Percentiles rank a stretch among this genome's conserved stretches.
phyloP scores from a whole-genome alignment of 495 filamentous ascomycete species.

The Daldinia childiae region DNA sequence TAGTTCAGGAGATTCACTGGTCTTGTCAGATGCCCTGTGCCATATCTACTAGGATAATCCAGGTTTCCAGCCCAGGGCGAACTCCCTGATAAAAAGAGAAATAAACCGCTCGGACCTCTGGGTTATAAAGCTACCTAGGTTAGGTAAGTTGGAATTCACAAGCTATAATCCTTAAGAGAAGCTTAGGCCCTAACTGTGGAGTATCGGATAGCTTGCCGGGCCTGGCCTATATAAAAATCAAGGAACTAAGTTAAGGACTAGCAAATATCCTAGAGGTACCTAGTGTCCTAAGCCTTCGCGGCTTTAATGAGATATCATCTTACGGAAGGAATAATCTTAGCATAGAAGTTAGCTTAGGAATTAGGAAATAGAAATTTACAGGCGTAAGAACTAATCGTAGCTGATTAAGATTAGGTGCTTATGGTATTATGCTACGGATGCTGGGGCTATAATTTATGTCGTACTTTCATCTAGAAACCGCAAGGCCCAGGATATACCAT shows the following conservation, averaged over 20 bases:
- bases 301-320: not conserved
- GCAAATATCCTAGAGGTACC: not conserved
- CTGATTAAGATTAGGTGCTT: not conserved
- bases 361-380: not conserved
- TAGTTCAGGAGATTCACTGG: not conserved
- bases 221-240: not conserved
- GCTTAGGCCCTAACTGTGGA: not conserved
- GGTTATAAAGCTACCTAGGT: not conserved
- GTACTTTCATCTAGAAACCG: slow-evolving; percentile 5
- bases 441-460: not conserved
- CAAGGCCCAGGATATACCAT: slow-evolving; percentile 29
- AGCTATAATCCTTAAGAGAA: too few relatives aligned
- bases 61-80: not conserved
- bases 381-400: not conserved
- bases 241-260: not conserved
- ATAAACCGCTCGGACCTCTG: not conserved
- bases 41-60: not conserved
- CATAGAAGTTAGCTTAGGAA: not conserved
- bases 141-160: not conserved
- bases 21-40: not conserved
- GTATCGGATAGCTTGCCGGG: not conserved
- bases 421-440: not conserved
- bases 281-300: not conserved
- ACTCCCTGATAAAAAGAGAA: not conserved
- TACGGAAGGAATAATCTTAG: not conserved